Base-by-base conservation (phyloP, 2,329 filamentous ascomycete genomes). In the Lasiodiplodia hormozganensis region DNA sequence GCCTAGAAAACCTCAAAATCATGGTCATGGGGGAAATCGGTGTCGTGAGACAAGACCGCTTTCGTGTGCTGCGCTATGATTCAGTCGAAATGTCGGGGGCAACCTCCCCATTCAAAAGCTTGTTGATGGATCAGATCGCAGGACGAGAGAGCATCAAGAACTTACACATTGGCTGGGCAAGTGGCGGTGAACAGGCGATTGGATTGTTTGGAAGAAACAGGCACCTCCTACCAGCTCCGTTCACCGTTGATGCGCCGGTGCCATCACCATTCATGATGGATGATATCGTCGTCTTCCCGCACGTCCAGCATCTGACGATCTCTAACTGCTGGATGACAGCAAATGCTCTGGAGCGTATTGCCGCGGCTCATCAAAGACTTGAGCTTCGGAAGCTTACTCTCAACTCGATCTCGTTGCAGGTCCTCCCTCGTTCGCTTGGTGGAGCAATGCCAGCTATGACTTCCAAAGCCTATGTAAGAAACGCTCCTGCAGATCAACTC, bases 281-380 rank as follows among this genome's bases (percentile, higher is more conserved):
- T 58, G 51, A 31, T 18, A 76, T 28, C 31, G 12, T 89, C n/a
- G 75, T 76, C 1, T 83, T 93, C 54, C 86, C 86, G 3, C 77
- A 86, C 72, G 76, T 92, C 28, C 81, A 87, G 69, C 81, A 87
- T 62, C 76, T 93, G 2, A 89, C 85, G 0, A 79, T 92, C 10
- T 87, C 87, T 72, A 92, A 92, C 72, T 92, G 90, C 78, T 92
- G 90, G 89, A 80, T 88, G 14, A 85, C 85, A 2, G 89, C 90
- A 0, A 81, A 85, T 51, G 82, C 88, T 1, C 81, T 92, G 38
- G 74, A 84, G 38, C 79, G 83, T 12, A 82, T 89, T 64, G 78
- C 89, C 69, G 78, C 79, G 2, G 75, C 77, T 4, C 85, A 89
- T 76, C 81, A 83, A 23, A 74, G 79, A 5, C 21, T 21, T 16